Evolutionary conservation across 352 stramenopile species (phyloP), one percentile per base, ranked within the genome.

Genomic region (Peronospora belbahrii): DNA sequence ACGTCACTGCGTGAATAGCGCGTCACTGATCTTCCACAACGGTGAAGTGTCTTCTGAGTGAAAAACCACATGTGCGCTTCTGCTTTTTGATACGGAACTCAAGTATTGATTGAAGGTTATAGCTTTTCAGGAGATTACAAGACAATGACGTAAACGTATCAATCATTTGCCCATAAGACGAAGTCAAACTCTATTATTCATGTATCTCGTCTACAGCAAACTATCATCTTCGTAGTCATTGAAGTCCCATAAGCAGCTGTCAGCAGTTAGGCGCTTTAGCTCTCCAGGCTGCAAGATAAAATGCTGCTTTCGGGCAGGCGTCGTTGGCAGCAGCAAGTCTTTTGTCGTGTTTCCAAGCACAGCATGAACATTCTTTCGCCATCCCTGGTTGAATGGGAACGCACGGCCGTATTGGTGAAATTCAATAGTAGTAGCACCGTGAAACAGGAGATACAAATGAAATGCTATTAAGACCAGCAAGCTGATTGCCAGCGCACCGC

Each of bases 1-100:
- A 52, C 81, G 85, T 24, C 85, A 95, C 66, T 95, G 85, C 42
- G 85, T 96, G 18, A 96, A 96, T 71, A 94, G 79, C 42, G 78
- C 90, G 19, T 94, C 83, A 43, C 74, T 95, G 23, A 69, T 88
- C 41, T 96, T 95, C 61, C 68, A 88, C 40, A 61, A 59, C 0
- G 70, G 72, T 37, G 79, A 91, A 53, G 62, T 74, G 31, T 55
- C 65, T 40, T 42, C 62, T 46, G 52, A 76, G 48, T 68, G 48
- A 70, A 23, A 39, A 42, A 2, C n/a, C 6, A 18, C 11, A 8
- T 17, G 25, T 36, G 17, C 27, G 30, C 18, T 48, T 47, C 31
- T 39, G 20, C 28, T 55, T 27, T 41, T 37, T 11, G 18, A 34
- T 45, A 15, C 10, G 37, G 25, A 28, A 20, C 35, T 51, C 45